Conservation (phyloP, 495 filamentous ascomycete genomes). For the Apiosordaria backusii region DNA sequence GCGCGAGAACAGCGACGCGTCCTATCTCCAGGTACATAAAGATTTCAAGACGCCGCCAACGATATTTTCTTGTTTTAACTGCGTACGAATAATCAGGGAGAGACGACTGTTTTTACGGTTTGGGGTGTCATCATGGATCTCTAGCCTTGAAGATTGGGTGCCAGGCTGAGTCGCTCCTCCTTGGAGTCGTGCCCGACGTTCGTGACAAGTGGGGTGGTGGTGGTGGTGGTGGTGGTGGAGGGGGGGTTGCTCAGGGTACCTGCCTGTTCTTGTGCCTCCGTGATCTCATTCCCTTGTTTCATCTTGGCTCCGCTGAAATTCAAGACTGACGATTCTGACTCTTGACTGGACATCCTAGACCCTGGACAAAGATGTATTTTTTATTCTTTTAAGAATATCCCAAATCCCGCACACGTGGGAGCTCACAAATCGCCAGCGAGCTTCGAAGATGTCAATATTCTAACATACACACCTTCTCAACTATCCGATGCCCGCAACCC, state of each 20-base stretch:
- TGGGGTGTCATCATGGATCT: constrained; percentile 3
- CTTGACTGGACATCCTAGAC: neutral
- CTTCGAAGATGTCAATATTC: neutral
- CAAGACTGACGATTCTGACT: neutral
- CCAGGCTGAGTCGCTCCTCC: constrained; percentile 9
- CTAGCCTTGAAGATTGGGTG: constrained; percentile 5
- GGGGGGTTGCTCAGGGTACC: constrained; percentile 9
- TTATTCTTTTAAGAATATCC: neutral
- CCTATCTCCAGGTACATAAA: no score
- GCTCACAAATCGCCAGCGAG: neutral
- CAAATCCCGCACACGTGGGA: neutral
- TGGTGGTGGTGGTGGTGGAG: constrained; percentile 2
- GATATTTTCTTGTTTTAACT: no score
- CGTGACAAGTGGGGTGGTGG: constrained; percentile 8
- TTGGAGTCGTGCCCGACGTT: constrained; percentile 3
- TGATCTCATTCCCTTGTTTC: constrained; percentile 16
- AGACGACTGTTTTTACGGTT: neutral
- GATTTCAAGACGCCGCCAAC: no score
- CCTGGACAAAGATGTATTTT: neutral
- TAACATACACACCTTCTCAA: neutral
- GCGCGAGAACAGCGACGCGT: no score
- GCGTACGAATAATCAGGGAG: no score
- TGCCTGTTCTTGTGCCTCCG: constrained; percentile 5
- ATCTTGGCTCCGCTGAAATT: constrained; percentile 4
- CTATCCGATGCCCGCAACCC: neutral